Percentiles rank a stretch among this genome's conserved stretches.
phyloP scores from a whole-genome alignment of 1,284 basidiomycete genomes.

The Boletellus deceptivus region DNA sequence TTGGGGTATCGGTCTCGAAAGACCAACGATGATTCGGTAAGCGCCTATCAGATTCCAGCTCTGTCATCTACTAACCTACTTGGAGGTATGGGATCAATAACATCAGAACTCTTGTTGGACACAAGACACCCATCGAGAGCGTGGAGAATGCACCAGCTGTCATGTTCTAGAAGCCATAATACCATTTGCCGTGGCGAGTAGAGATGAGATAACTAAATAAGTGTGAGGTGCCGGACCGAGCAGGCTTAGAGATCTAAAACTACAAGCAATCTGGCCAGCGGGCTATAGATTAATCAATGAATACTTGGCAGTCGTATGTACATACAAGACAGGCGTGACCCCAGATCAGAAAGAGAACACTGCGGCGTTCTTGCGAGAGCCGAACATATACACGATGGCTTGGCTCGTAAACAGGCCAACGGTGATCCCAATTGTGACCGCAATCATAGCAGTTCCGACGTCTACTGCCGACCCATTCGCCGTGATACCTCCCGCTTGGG shows the following conservation, averaged over 20 bases:
- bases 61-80: constrained; percentile 1
- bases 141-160: constrained; percentile 91
- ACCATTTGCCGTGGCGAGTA: background rate
- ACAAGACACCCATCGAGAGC: constrained; percentile 90
- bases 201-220: constrained; percentile 3
- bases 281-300: background rate
- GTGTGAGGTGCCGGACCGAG: constrained; percentile 6
- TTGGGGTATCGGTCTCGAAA: constrained; percentile 94
- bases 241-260: background rate
- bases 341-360: constrained; percentile 71
- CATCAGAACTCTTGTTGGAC: constrained; percentile 94
- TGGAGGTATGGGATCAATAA: constrained; percentile 88
- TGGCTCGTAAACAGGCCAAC: constrained; percentile 89
- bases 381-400: constrained; percentile 83
- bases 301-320: background rate
- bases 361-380: constrained; percentile 76
- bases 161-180: constrained; percentile 58
- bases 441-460: constrained; percentile 81
- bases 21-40: constrained; percentile 99
- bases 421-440: constrained; percentile 87
- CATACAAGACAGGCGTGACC: constrained; percentile 2
- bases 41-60: constrained; percentile 23
- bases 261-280: constrained; percentile 10
- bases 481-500: constrained; percentile 79
- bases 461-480: constrained; percentile 69